Evolutionary conservation across 2,329 filamentous ascomycete species (phyloP).

Genomic region (Colletotrichum australisinense): DNA sequence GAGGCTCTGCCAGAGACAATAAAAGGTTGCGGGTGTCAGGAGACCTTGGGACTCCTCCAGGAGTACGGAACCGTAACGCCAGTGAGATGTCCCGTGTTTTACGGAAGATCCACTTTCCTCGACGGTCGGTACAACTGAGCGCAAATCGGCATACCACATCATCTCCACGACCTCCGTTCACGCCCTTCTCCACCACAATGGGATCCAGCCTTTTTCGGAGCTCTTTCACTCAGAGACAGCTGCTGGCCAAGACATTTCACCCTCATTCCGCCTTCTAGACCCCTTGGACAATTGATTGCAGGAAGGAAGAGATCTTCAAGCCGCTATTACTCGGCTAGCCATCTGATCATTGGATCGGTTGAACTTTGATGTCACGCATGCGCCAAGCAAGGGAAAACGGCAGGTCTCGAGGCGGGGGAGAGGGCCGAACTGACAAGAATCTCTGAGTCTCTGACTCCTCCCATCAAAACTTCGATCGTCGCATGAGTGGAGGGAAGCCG

Average conservation of each 20-base stretch:
- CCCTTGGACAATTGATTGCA: conserved; percentile 2
- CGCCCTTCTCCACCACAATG: neutral
- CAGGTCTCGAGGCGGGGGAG: neutral
- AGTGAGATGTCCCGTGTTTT: conserved; percentile 22
- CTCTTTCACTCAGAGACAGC: neutral
- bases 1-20: neutral
- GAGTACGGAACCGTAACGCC: conserved; percentile 21
- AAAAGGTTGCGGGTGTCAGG: neutral
- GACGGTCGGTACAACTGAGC: conserved; percentile 16
- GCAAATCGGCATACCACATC: conserved; percentile 27
- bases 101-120: conserved; percentile 20
- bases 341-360: conserved; percentile 23
- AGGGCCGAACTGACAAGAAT: neutral
- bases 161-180: conserved; percentile 3
- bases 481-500: conserved; percentile 23
- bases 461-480: conserved; percentile 32
- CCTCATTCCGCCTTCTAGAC: conserved; percentile 17
- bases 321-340: neutral
- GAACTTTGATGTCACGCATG: conserved; percentile 25
- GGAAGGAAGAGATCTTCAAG: neutral
- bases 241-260: neutral
- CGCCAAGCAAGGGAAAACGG: neutral
- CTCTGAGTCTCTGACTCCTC: conserved; percentile 23
- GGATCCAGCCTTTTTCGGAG: conserved; percentile 4
- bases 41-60: neutral